phyloP scores from a whole-genome alignment of 331 rosid species.

The Pyracantha coccinea region DNA sequence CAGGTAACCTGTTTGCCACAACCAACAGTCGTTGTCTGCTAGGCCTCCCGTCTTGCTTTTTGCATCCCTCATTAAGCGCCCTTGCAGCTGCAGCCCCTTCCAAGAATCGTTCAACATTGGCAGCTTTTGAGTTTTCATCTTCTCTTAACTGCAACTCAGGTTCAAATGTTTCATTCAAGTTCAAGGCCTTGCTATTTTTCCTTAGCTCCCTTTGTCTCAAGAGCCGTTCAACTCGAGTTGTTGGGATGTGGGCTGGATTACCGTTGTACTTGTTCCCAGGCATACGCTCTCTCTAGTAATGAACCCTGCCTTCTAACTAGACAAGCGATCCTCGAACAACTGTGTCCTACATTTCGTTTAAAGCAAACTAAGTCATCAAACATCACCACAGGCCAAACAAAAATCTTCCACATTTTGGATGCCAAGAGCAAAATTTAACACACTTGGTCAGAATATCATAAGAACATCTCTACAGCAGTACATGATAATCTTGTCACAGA shows the following conservation, averaged over 20 bases:
- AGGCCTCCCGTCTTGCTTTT: slow-evolving; percentile 34
- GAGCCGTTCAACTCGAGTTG: slow-evolving; percentile 61
- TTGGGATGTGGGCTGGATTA: slow-evolving; percentile 25
- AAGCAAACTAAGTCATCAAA: neutral
- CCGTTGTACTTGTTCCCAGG: slow-evolving; percentile 60
- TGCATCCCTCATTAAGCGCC: slow-evolving; percentile 29
- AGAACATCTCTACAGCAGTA: neutral
- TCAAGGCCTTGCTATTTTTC: slow-evolving; percentile 37
- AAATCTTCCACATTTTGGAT: slow-evolving; percentile 11
- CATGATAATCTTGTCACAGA: neutral
- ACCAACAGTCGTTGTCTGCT: slow-evolving; percentile 69
- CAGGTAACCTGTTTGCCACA: slow-evolving; percentile 88
- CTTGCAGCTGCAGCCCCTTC: slow-evolving; percentile 42
- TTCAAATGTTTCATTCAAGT: slow-evolving; percentile 42
- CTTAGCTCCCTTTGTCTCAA: slow-evolving; percentile 53
- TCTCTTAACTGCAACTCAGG: slow-evolving; percentile 39
- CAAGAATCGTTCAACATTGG: slow-evolving; percentile 23
- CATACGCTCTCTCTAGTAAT: slow-evolving; percentile 58
- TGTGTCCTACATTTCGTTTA: slow-evolving; percentile 45
- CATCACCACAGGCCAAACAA: slow-evolving; percentile 7
- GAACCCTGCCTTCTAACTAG: slow-evolving; percentile 29
- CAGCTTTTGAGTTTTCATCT: slow-evolving; percentile 35
- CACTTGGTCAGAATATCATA: neutral
- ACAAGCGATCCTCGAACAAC: slow-evolving; percentile 21
- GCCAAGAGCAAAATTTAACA: neutral